phyloP scores from a whole-genome alignment of 202 grass and related monocot species.

The Panicum hallii region DNA sequence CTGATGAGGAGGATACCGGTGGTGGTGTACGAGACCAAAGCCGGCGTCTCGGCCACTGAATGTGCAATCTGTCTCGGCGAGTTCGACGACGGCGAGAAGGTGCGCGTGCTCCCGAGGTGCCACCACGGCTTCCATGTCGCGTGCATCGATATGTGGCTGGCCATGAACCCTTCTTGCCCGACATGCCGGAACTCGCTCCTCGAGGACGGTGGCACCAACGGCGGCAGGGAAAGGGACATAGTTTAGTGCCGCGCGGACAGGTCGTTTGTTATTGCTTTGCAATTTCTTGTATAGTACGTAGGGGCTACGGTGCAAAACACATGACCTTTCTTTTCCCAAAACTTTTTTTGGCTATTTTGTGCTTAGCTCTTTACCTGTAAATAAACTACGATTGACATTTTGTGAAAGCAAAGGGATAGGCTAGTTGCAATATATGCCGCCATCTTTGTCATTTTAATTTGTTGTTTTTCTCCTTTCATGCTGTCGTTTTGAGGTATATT shows the following conservation, averaged over 20 bases:
- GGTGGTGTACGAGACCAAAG: conserved; percentile 53
- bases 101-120: conserved; percentile 81
- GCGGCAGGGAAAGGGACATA: conserved; percentile 16
- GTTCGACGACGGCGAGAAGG: conserved; percentile 73
- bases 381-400: too few relatives aligned
- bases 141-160: conserved; percentile 83
- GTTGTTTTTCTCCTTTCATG: not conserved
- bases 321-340: not conserved
- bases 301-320: not conserved
- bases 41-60: conserved; percentile 37
- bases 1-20: conserved; percentile 69
- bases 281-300: conserved; percentile 2
- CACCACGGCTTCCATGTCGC: conserved; percentile 77
- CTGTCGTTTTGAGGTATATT: too few relatives aligned
- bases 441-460: not conserved
- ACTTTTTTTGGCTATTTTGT: not conserved
- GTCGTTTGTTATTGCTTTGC: not conserved
- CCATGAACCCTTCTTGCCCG: conserved; percentile 67
- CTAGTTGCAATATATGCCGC: too few relatives aligned
- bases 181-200: conserved; percentile 62
- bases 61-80: conserved; percentile 84
- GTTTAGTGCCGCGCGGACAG: not conserved
- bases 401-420: too few relatives aligned
- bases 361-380: too few relatives aligned
- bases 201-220: too few relatives aligned